A percentile compares a stretch with the other conserved stretches of the same genome.
phyloP scores from a whole-genome alignment of 2,329 filamentous ascomycete genomes.

The Alternaria ethzedia region DNA sequence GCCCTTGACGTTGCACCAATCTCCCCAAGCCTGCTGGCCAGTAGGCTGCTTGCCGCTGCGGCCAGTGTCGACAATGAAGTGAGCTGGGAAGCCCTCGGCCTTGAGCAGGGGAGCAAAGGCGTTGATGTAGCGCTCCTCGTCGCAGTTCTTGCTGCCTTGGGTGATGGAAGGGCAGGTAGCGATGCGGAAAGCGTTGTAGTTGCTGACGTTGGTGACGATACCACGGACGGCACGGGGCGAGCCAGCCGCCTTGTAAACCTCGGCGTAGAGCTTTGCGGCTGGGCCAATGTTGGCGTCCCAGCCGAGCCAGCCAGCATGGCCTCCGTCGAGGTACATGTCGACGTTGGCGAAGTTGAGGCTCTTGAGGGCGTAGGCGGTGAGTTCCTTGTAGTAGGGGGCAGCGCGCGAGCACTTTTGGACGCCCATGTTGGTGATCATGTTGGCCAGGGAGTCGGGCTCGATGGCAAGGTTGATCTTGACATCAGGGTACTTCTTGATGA shows the following conservation, averaged over 20 bases:
- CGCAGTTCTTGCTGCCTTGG: conserved; percentile 56
- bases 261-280: conserved; percentile 56
- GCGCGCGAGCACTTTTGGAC: conserved; percentile 62
- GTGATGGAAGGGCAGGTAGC: conserved; percentile 55
- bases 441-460: conserved; percentile 58
- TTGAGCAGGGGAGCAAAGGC: conserved; percentile 58
- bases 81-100: conserved; percentile 57
- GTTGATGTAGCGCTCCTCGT: conserved; percentile 61
- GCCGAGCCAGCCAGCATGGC: conserved; percentile 69
- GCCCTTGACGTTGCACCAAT: conserved; percentile 72
- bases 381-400: conserved; percentile 61
- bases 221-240: conserved; percentile 58
- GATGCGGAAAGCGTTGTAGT: conserved; percentile 64
- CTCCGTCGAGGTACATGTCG: conserved; percentile 68
- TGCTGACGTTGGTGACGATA: conserved; percentile 64
- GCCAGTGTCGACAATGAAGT: conserved; percentile 61
- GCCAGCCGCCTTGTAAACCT: conserved; percentile 56
- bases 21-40: conserved; percentile 62
- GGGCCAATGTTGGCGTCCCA: conserved; percentile 66
- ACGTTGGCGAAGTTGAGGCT: conserved; percentile 67
- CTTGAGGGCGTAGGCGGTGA: conserved; percentile 63
- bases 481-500: conserved; percentile 62
- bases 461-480: conserved; percentile 59
- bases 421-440: conserved; percentile 66
- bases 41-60: conserved; percentile 69